phyloP scores from a whole-genome alignment of 2,329 filamentous ascomycete species.

The Cladosporium sp. region DNA sequence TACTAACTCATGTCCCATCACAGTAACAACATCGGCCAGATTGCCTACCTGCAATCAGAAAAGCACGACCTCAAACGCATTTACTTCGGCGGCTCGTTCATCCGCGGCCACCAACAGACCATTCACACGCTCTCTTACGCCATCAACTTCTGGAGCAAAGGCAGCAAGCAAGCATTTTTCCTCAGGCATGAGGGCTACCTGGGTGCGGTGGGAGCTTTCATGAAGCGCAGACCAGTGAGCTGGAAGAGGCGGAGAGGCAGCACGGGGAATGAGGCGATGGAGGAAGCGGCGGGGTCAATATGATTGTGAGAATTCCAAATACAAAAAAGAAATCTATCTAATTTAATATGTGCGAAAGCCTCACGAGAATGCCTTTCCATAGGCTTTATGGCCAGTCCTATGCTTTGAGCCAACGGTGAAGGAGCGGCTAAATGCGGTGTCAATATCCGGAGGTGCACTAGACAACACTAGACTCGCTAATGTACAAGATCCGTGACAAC shows the following conservation, averaged over 20 bases:
- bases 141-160: conserved; percentile 96
- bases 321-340: no score
- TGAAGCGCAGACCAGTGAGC: conserved; percentile 85
- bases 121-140: conserved; percentile 97
- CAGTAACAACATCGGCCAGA: conserved; percentile 97
- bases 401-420: no score
- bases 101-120: conserved; percentile 91
- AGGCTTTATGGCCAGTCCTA: no score
- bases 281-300: background rate
- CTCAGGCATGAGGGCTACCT: conserved; percentile 93
- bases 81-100: conserved; percentile 97
- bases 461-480: background rate
- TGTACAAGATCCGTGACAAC: background rate
- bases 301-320: background rate
- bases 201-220: conserved; percentile 87
- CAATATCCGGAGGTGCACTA: background rate
- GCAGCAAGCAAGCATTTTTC: conserved; percentile 93
- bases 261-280: background rate
- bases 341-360: no score
- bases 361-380: no score
- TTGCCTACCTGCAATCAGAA: conserved; percentile 94
- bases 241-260: conserved; percentile 69
- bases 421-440: background rate
- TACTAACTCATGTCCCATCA: background rate
- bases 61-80: conserved; percentile 89